Conservation (phyloP, 179 eudicot genomes). For the Carnegiea gigantea region DNA sequence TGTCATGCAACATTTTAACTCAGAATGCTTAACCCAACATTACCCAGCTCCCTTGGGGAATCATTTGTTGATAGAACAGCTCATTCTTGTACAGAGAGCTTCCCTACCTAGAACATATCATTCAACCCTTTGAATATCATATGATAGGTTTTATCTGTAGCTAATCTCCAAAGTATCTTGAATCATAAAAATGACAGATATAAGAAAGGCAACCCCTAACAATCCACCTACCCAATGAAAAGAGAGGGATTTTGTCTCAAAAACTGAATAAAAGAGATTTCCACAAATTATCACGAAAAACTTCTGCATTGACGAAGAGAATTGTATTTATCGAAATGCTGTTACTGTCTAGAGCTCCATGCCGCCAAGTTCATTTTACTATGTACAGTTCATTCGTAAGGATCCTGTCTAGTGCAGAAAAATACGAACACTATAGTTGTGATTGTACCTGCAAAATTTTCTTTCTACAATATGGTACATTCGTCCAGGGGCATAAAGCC, state of each 20-base stretch:
- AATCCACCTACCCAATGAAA: background rate
- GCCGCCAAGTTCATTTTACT: background rate
- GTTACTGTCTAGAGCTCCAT: background rate
- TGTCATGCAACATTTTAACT: no score
- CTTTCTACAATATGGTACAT: conserved; percentile 95
- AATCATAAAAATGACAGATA: background rate
- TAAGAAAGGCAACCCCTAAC: background rate
- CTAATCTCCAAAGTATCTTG: background rate
- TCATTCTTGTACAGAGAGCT: background rate
- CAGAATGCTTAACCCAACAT: no score
- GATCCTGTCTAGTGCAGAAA: background rate
- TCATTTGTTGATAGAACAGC: no score
- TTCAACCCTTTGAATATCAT: background rate
- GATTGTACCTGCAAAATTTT: conserved; percentile 78
- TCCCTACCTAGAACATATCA: background rate
- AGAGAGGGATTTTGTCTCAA: background rate
- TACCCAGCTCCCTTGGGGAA: no score
- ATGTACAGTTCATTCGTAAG: background rate
- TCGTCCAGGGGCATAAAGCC: conserved; percentile 96
- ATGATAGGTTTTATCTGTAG: background rate
- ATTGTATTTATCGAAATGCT: background rate
- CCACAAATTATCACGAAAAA: background rate
- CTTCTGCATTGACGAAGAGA: background rate
- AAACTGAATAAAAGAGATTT: background rate
- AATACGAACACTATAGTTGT: background rate